phyloP scores from a whole-genome alignment of 2,329 filamentous ascomycete genomes.

The Meredithiella fracta region DNA sequence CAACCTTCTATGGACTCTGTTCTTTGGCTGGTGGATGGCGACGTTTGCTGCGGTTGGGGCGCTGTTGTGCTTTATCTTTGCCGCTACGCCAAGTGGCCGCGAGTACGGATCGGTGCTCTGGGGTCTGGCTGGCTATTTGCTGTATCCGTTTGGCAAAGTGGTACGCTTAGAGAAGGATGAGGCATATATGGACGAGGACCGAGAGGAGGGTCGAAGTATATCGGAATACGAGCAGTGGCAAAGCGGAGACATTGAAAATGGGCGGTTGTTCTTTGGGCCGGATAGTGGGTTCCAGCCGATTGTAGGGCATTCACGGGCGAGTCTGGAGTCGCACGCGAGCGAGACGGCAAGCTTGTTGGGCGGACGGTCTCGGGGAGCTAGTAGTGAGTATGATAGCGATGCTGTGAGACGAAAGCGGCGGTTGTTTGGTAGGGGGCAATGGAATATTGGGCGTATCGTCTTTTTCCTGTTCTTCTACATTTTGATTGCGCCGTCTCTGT shows the following conservation, averaged over 20 bases:
- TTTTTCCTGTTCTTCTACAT: conserved; percentile 97
- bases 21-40: conserved; percentile 95
- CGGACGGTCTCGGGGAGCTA: conserved; percentile 23
- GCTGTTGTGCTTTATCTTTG: conserved; percentile 61
- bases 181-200: conserved; percentile 82
- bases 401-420: conserved; percentile 45
- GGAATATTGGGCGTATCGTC: conserved; percentile 84
- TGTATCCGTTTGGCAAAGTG: conserved; percentile 95
- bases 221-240: conserved; percentile 99
- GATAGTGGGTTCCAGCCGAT: conserved; percentile 54
- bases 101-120: conserved; percentile 77
- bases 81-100: conserved; percentile 59
- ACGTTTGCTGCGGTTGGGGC: conserved; percentile 58
- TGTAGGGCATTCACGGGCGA: conserved; percentile 70
- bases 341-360: conserved; percentile 85
- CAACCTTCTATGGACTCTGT: conserved; percentile 76
- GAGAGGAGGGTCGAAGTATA: conserved; percentile 90
- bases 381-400: conserved; percentile 20
- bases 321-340: conserved; percentile 66
- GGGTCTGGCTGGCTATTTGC: conserved; percentile 69
- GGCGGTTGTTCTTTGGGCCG: conserved; percentile 88
- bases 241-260: conserved; percentile 89
- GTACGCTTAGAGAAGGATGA: conserved; percentile 88
- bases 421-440: conserved; percentile 86
- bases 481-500: conserved; percentile 68